phyloP scores from a whole-genome alignment of 306 rosid species.

The Prunus campanulata region DNA sequence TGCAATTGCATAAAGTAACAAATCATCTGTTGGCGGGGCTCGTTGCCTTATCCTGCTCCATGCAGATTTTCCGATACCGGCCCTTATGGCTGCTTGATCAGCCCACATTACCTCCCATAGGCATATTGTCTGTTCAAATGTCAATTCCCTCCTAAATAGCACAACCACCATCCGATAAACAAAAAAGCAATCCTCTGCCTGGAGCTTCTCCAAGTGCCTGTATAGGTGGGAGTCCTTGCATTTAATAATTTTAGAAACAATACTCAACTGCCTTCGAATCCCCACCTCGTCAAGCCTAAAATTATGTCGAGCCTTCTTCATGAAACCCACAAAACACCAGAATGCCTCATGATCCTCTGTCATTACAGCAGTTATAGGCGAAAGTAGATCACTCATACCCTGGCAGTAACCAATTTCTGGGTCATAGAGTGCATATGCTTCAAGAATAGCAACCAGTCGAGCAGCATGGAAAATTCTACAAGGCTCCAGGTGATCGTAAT shows the following conservation, averaged over 20 bases:
- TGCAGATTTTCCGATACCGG: conserved; percentile 87
- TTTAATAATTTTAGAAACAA: conserved; percentile 81
- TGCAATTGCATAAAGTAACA: conserved; percentile 91
- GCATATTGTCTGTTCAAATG: conserved; percentile 94
- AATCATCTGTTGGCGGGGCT: conserved; percentile 93
- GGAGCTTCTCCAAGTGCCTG: conserved; percentile 90
- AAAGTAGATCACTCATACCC: conserved; percentile 98
- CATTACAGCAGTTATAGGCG: conserved; percentile 81
- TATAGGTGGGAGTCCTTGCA: conserved; percentile 84
- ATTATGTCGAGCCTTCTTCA: conserved; percentile 97
- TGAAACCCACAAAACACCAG: conserved; percentile 99
- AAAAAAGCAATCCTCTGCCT: conserved; percentile 98
- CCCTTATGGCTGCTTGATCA: conserved; percentile 95
- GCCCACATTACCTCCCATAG: conserved; percentile 99
- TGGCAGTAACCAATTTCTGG: conserved; percentile 99
- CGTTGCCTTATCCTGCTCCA: conserved; percentile 97
- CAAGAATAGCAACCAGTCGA: conserved; percentile 90
- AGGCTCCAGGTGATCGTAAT: conserved; percentile 85
- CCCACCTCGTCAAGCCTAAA: conserved; percentile 99
- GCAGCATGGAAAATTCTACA: conserved; percentile 86
- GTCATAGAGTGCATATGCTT: conserved; percentile 93
- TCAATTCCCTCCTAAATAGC: conserved; percentile 88
- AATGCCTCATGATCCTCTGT: conserved; percentile 93
- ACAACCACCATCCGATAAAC: conserved; percentile 99
- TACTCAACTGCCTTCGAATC: conserved; percentile 82